Conservation (phyloP, 2,329 filamentous ascomycete species). For the Penicillium sclerotiorum region DNA sequence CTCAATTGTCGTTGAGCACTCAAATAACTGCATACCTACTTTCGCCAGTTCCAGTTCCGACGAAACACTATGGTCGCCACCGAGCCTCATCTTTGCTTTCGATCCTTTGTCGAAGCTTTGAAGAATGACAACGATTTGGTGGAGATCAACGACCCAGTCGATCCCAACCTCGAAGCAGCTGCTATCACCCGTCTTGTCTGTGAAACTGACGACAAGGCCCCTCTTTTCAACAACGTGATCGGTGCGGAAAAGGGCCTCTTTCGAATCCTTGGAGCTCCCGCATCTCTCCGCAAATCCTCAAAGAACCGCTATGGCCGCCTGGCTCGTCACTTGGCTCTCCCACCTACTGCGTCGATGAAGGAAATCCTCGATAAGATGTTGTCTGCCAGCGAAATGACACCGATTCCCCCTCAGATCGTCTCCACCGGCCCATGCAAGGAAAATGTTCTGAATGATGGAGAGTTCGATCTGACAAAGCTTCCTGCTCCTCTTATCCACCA, state of each 20-base stretch:
- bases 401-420: conserved; percentile 41
- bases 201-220: conserved; percentile 52
- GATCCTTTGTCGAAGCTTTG: conserved; percentile 50
- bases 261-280: conserved; percentile 52
- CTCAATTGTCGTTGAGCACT: too few species aligned
- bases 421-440: conserved; percentile 49
- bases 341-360: conserved; percentile 39
- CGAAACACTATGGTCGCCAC: too few species aligned
- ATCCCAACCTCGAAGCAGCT: conserved; percentile 51
- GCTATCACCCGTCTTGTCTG: conserved; percentile 52
- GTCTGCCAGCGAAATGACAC: conserved; percentile 34
- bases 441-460: conserved; percentile 37
- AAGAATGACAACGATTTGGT: conserved; percentile 48
- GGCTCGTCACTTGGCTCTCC: conserved; percentile 46
- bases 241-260: conserved; percentile 51
- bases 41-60: too few species aligned
- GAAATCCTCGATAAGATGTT: conserved; percentile 50
- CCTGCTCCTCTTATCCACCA: conserved; percentile 50
- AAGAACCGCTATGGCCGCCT: conserved; percentile 46
- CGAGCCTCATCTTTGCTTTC: conserved; percentile 42
- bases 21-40: too few species aligned
- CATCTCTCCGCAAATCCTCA: conserved; percentile 37
- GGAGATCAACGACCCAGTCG: conserved; percentile 46
- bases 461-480: conserved; percentile 49
- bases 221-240: conserved; percentile 56